These are phyloP conservation scores for Ganoderma resinaceum DNA, from an alignment of 1,284 basidiomycete genomes.

Conservation along the genomic window DNA sequence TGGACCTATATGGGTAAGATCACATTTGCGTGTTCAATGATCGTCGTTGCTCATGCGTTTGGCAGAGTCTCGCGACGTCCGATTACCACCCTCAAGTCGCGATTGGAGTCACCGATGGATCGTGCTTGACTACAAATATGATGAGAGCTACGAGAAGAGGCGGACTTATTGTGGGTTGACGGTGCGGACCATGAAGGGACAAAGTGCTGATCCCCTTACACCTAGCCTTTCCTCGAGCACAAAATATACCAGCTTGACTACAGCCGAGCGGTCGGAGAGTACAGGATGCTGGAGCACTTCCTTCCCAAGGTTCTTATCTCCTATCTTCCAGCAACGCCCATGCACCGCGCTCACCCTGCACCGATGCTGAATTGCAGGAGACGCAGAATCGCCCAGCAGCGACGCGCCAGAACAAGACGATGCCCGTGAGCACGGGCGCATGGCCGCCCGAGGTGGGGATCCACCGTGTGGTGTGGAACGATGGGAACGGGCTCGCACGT, in stretches of 20 bases:
- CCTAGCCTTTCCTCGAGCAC: slow-evolving; percentile 78
- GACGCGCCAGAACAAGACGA: slow-evolving; percentile 41
- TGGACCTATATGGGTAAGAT: slow-evolving; percentile 82
- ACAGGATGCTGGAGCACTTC: slow-evolving; percentile 86
- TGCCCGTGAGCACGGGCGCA: slow-evolving; percentile 57
- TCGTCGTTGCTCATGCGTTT: background rate
- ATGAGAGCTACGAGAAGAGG: slow-evolving; percentile 73
- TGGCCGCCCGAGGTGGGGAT: slow-evolving; percentile 83
- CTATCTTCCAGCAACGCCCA: slow-evolving; percentile 5
- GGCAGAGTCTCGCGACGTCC: slow-evolving; percentile 74
- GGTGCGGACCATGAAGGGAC: background rate
- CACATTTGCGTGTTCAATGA: background rate
- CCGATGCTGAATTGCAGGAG: slow-evolving; percentile 50
- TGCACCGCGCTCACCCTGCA: background rate
- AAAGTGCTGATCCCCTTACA: background rate
- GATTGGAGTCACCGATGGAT: slow-evolving; percentile 83
- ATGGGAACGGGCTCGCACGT: slow-evolving; percentile 68
- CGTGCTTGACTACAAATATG: slow-evolving; percentile 74
- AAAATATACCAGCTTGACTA: slow-evolving; percentile 90
- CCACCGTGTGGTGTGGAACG: slow-evolving; percentile 83
- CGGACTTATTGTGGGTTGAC: slow-evolving; percentile 64
- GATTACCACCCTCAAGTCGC: slow-evolving; percentile 90
- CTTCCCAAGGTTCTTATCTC: slow-evolving; percentile 64
- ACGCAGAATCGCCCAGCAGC: slow-evolving; percentile 59
- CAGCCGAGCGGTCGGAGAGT: slow-evolving; percentile 72